A percentile compares a stretch with the other conserved stretches of the same genome.
Conservation (phyloP, 2,329 filamentous ascomycete species). For the Tothia fuscella region DNA sequence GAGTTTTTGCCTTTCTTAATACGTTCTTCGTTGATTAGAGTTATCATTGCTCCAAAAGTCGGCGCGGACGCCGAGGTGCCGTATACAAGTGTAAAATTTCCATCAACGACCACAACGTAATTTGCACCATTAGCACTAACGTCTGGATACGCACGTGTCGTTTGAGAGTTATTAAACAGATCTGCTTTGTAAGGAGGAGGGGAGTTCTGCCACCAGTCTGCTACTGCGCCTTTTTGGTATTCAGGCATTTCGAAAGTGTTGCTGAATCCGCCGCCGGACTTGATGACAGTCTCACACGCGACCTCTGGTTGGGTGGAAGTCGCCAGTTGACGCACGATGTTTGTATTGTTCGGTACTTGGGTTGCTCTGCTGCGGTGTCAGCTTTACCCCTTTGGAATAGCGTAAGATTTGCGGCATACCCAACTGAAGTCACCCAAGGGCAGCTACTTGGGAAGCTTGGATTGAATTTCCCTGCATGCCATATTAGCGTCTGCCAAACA, state of each 20-base stretch:
- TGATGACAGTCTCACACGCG: conserved; percentile 23
- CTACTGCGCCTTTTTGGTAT: conserved; percentile 3
- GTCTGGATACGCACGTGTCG: conserved; percentile 10
- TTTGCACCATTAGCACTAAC: conserved; percentile 10
- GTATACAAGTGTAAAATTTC: conserved; percentile 6
- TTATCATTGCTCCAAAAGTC: conserved; percentile 41
- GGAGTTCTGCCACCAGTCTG: background rate
- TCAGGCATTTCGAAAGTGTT: conserved; percentile 26
- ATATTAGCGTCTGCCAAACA: too few relatives aligned
- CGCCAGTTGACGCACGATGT: conserved; percentile 4
- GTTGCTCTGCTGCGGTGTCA: too few relatives aligned
- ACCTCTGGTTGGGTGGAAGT: conserved; percentile 8
- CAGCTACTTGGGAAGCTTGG: conserved; percentile 36
- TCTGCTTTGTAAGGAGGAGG: background rate
- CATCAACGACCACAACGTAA: conserved; percentile 6
- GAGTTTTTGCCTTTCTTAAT: conserved; percentile 32
- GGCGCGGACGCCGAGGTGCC: conserved; percentile 24
- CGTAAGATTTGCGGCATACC: too few relatives aligned
- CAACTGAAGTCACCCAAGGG: conserved; percentile 36
- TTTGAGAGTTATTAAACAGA: conserved; percentile 7
- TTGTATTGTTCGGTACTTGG: conserved; percentile 5
- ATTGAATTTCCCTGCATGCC: too few relatives aligned
- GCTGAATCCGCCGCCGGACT: conserved; percentile 34
- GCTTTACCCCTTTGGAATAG: too few relatives aligned
- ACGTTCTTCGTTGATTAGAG: conserved; percentile 47